Percentiles rank a stretch among this genome's conserved stretches.
Evolutionary conservation across 257 asterid genomes (phyloP).

Genomic region (Solanum piurae): DNA sequence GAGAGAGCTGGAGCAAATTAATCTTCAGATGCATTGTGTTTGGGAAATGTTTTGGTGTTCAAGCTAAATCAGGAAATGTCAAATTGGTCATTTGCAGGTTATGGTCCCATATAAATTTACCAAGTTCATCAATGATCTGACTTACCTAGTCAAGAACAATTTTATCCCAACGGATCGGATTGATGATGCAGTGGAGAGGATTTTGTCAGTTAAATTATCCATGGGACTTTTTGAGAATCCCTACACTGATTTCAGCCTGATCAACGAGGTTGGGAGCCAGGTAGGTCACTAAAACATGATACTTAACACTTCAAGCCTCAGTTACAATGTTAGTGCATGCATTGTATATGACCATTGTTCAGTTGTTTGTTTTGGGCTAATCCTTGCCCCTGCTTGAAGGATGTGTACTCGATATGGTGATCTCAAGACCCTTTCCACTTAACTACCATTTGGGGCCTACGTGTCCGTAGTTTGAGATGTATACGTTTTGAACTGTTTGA

Average conservation of each 20-base stretch:
- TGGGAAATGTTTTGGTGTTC: background rate
- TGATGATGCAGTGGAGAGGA: constrained; percentile 81
- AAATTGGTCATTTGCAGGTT: constrained; percentile 34
- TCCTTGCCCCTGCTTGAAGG: background rate
- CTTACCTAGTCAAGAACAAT: constrained; percentile 49
- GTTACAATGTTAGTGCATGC: background rate
- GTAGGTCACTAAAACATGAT: constrained; percentile 15
- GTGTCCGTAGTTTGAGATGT: background rate
- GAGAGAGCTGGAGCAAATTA: background rate
- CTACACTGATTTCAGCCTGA: constrained; percentile 65
- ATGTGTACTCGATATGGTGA: background rate
- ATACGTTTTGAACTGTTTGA: background rate
- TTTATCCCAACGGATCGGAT: constrained; percentile 54
- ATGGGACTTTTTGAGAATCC: constrained; percentile 85
- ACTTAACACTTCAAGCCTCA: background rate
- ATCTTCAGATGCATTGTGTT: background rate
- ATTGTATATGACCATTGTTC: background rate
- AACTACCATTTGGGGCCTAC: background rate
- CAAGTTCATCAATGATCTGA: constrained; percentile 66
- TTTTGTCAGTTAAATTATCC: constrained; percentile 63
- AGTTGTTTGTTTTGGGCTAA: background rate
- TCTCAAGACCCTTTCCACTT: background rate
- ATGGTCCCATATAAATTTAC: constrained; percentile 67
- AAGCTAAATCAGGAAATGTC: background rate
- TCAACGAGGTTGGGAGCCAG: constrained; percentile 67